Base-by-base conservation (phyloP, 177 flowering plant species). In the Tripterygium wilfordii region DNA sequence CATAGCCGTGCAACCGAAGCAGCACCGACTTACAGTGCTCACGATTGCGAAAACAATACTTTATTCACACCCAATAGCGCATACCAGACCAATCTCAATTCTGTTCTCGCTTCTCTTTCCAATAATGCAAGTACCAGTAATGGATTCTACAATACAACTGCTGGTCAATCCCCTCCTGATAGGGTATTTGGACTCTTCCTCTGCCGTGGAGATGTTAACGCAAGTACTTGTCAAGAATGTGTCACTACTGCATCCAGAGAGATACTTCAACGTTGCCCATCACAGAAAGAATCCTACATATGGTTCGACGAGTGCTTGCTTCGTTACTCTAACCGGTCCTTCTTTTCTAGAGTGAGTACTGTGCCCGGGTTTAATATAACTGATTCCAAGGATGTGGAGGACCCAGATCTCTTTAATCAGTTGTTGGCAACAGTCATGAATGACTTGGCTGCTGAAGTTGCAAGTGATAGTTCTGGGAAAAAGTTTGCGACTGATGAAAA, bases 271-370 rank as follows among this genome's bases (percentile, higher is more conserved):
- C 19, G 10, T 0, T 74, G 78, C 36, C 65, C 69, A 10, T 7
- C 4, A 8, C 39, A 23, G 8, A 57, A 49, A 30, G 50, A 26
- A 10, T 51, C 58, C 14, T 31, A 52, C 8, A 48, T 38, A 1
- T 60, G 66, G 66, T 69, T 57, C 49, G 64, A 54, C 18, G 24
- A 36, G 15, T 69, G 75, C 35, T 28, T 53, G n/a, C n/a, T n/a
- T n/a, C n/a, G n/a, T n/a, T n/a, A n/a, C n/a, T n/a, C n/a, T n/a
- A n/a, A n/a, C n/a, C 47, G 16, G 28, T 41, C 55, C 27, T 32
- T 66, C 35, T 60, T 57, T 37, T 38, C 51, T 24, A 36, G 32
- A 3, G 16, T 27, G 31, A 25, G 3, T 8, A 8, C 19, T 0
- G 1, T 0, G 1, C 63, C 56, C 0, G 2, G 5, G 10, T 10